Evolutionary conservation across 805 yeast genomes (phyloP), one percentile per base, ranked within the genome.

Genomic region (Candida ponderosae): DNA sequence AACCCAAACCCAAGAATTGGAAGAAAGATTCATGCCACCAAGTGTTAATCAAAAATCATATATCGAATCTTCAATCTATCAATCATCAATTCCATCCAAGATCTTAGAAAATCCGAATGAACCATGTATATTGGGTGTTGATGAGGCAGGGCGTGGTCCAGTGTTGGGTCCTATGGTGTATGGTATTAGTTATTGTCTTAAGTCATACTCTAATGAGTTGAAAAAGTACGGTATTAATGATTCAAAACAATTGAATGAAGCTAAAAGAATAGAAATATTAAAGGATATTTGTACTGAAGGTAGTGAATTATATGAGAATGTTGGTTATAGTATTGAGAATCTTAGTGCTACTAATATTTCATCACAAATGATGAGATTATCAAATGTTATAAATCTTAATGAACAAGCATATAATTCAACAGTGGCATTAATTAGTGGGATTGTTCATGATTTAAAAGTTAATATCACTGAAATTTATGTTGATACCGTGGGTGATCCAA

Each of bases 131-230:
- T 59, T 93, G 10, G 99, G 99, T 1, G 95, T 93, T 1, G 99
- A 93, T 58, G 99, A 93, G 56, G 99, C 99, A 0, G 99, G 99
- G 1, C 70, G 99, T 46, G 99, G 99, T 0, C 99, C 99, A 0
- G 97, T 94, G 0, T 51, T 94, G 30, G 98, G 98, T 0, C 95
- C 97, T 0, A 93, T 93, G 98, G 98, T 93, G 2, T 93, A 93
- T 53, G 95, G 95, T 4, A 66, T 87, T 6, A 79, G 93, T 4
- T 93, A 87, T 54, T 80, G 95, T 44, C 59, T 79, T 11, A 67
- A 70, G 34, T 57, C 63, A 0, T 83, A 74, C 39, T 63, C 62
- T 42, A 56, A 66, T 23, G 52, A 60, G 1, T 54, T 68, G 16
- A 67, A 81, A 35, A 61, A 70, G 24, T 81, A 75, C 46, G 96